Base-by-base conservation (phyloP, 2,329 filamentous ascomycete species). In the Ophiostoma piceae region DNA sequence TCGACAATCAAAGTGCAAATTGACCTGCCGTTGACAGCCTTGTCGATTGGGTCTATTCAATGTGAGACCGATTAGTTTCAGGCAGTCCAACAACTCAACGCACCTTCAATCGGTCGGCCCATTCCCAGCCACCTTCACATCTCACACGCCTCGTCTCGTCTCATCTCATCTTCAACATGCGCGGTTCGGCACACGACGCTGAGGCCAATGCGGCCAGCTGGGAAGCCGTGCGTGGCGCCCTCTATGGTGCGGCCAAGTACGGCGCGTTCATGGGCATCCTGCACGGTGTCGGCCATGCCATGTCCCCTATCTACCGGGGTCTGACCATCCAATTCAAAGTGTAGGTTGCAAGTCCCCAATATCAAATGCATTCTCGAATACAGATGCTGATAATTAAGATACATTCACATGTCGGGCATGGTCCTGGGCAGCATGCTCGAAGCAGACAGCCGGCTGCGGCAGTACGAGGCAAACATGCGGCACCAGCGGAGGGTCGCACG, bases 331-430 rank as follows among this genome's bases (percentile, higher is more conserved):
- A 92, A 76, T 92, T 92, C 79, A 92, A 92, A 81, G 87, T 90
- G 90, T 92, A 84, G 76, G 87, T 80, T 29, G 19, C 26, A 1
- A 1, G 5, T 3, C 11, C 16, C 39, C 12, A 32, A 14, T 6
- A 35, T 47, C 60, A 8, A 16, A 16, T 16, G 2, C 43, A 47
- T 7, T 19, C 6, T 35, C 35, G 35, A 47, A 0, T 12, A 41
- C 11, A 5, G 3, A 29, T 14, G 39, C 60, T 66, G 3, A 64
- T 26, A 39, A 62, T 69, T 66, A 75, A 94, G 91, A 39, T 94
- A 92, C 76, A 82, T 94, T 19, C 90, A 93, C 78, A 92, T 93
- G 89, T 91, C 89, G n/a, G 89, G 88, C 71, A 94, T 94, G 91
- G 88, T 91, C n/a, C 76, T 92, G 43, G 91, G 91, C 62, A 84